phyloP scores from a whole-genome alignment of 2,329 filamentous ascomycete species.

The Cladophialophora carrionii region DNA sequence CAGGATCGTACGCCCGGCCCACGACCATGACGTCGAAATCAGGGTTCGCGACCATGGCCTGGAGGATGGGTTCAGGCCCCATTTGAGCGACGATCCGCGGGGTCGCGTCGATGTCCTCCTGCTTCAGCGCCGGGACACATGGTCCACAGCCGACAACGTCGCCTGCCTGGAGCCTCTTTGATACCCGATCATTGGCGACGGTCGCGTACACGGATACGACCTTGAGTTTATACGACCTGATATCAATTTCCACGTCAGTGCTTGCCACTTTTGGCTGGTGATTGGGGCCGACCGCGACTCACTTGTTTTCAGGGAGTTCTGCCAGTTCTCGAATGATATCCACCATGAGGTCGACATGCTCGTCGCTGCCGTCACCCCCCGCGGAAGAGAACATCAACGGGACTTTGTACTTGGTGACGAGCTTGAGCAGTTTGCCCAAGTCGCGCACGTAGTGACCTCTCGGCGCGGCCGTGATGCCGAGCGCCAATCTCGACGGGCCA shows the following conservation, averaged over 20 bases:
- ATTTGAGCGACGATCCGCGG: slow-evolving; percentile 51
- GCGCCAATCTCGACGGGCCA: slow-evolving; percentile 41
- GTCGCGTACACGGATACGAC: slow-evolving; percentile 46
- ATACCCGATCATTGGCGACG: slow-evolving; percentile 35
- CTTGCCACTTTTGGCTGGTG: too few relatives aligned
- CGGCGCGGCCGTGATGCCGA: slow-evolving; percentile 47
- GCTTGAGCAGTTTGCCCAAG: slow-evolving; percentile 46
- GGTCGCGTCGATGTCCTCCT: slow-evolving; percentile 46
- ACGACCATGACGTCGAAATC: slow-evolving; percentile 54
- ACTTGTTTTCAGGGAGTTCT: slow-evolving; percentile 9
- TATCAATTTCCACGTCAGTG: too few relatives aligned
- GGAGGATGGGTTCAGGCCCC: slow-evolving; percentile 51
- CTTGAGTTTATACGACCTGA: slow-evolving; percentile 7
- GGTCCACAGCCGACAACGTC: slow-evolving; percentile 9
- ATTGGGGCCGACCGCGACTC: neutral
- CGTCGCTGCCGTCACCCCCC: slow-evolving; percentile 55
- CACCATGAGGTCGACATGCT: slow-evolving; percentile 49
- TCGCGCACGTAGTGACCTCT: slow-evolving; percentile 51
- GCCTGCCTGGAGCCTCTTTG: slow-evolving; percentile 2
- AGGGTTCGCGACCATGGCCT: slow-evolving; percentile 48
- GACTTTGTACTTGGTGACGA: slow-evolving; percentile 44
- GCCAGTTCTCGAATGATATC: slow-evolving; percentile 48
- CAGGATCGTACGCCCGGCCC: slow-evolving; percentile 50
- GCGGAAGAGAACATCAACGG: slow-evolving; percentile 52
- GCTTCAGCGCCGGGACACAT: slow-evolving; percentile 47